Percentiles rank a stretch among this genome's conserved stretches.
Conservation (phyloP, 176 grass and related monocot species). For the Lolium rigidum region DNA sequence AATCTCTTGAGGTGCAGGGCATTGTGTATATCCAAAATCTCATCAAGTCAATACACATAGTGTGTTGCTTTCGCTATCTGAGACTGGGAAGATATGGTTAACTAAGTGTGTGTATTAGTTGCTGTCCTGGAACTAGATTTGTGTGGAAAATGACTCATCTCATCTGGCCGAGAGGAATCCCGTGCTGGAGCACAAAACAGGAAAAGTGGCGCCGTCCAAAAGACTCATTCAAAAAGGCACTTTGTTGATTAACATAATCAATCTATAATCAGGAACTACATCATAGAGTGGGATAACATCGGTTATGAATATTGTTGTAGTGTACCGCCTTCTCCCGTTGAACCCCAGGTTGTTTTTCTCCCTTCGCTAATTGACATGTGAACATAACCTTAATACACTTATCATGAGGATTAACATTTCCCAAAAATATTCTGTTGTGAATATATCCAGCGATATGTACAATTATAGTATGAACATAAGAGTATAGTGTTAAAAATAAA, state of each 20-base stretch:
- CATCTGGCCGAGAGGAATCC: not conserved
- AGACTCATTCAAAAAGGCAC: not conserved
- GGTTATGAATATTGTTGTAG: not conserved
- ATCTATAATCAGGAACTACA: not conserved
- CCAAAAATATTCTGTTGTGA: not conserved
- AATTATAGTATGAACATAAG: not conserved
- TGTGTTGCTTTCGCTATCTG: not conserved
- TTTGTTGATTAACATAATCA: not conserved
- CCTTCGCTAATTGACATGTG: not conserved
- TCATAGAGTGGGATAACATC: not conserved
- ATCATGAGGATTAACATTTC: not conserved
- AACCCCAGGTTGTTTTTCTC: not conserved
- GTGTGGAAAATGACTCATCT: slow-evolving; percentile 28
- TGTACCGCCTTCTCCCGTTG: not conserved
- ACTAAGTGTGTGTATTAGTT: slow-evolving; percentile 7
- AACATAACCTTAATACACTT: no score
- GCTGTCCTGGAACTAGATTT: slow-evolving; percentile 9
- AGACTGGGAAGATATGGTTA: not conserved
- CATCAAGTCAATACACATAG: not conserved
- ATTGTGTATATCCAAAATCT: not conserved
- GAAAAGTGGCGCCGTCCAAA: slow-evolving; percentile 18
- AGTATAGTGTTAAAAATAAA: no score
- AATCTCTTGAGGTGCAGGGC: not conserved
- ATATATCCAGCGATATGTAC: not conserved
- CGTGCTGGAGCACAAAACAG: not conserved